Evolutionary conservation across 352 stramenopile species (phyloP).

Genomic region (Phytophthora hibernalis): DNA sequence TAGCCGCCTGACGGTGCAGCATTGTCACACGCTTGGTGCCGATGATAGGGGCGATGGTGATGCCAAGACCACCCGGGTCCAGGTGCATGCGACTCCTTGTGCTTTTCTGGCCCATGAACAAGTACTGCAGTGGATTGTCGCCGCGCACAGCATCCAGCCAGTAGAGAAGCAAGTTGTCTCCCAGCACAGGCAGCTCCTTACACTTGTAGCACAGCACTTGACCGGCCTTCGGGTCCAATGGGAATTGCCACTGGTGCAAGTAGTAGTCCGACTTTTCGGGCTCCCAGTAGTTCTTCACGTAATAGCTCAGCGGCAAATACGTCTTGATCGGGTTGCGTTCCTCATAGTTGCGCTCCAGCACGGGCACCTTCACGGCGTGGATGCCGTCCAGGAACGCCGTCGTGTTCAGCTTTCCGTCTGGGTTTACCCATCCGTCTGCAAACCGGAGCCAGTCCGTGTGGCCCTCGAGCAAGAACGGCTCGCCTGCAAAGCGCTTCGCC

Average conservation of each 20-base stretch:
- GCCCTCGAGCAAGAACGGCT: slow-evolving; percentile 77
- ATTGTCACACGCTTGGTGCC: slow-evolving; percentile 82
- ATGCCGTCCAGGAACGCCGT: slow-evolving; percentile 69
- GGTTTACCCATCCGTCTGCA: slow-evolving; percentile 66
- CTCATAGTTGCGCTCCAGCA: slow-evolving; percentile 84
- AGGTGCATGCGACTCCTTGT: slow-evolving; percentile 92
- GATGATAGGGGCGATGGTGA: slow-evolving; percentile 95
- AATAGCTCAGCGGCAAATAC: slow-evolving; percentile 70
- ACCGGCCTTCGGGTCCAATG: slow-evolving; percentile 70
- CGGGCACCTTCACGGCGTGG: slow-evolving; percentile 80
- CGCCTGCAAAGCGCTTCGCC: slow-evolving; percentile 68
- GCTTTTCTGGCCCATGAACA: slow-evolving; percentile 94
- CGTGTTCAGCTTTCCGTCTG: slow-evolving; percentile 62
- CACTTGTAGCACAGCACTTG: slow-evolving; percentile 89
- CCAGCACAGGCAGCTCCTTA: slow-evolving; percentile 89
- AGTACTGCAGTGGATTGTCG: slow-evolving; percentile 94
- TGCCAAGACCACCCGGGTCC: slow-evolving; percentile 91
- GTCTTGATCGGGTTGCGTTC: slow-evolving; percentile 82
- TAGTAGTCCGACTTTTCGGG: slow-evolving; percentile 89
- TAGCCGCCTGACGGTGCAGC: slow-evolving; percentile 74
- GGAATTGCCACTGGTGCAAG: slow-evolving; percentile 97
- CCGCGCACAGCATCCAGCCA: slow-evolving; percentile 90
- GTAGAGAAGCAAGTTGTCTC: slow-evolving; percentile 93
- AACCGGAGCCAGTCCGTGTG: slow-evolving; percentile 74
- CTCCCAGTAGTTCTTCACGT: slow-evolving; percentile 86